Evolutionary conservation across 192 early-diverging fungal species (phyloP), one percentile per base, ranked within the genome.

Genomic region (Entomortierella beljakovae): DNA sequence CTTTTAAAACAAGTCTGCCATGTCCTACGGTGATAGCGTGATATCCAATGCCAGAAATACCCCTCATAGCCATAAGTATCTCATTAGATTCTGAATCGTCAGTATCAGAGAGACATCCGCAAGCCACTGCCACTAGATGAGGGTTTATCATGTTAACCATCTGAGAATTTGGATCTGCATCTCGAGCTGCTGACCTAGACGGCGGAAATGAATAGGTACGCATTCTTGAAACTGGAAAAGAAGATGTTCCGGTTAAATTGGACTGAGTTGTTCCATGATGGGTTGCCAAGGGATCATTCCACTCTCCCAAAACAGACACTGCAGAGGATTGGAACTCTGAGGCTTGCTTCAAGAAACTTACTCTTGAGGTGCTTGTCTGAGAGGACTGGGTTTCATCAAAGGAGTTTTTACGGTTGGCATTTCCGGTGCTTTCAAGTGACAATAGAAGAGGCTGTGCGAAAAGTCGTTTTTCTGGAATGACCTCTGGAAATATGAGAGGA

Each of bases 1-100:
- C 82, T n/a, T 85, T 85, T 18, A 85, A 67, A 23, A 82, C 49
- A 20, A 85, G 50, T 43, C 71, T 69, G 13, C 81, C 77, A 35
- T 61, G 61, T 33, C 80, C 70, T 18, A 75, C 52, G 29, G 67
- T 61, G 29, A 82, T 62, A 5, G 80, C 26, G 7, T 53, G 63
- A 42, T 80, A 77, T 10, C 69, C 81, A 10, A 82, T 62, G 8
- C 81, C 68, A 2, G 81, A 52, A 22, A 82, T 54, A 29, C 51
- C 66, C 34, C 64, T 57, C 81, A 82, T 82, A n/a, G 71, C 73
- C 31, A 52, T 49, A 6, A 77, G 31, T 0, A 77, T 48, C 25
- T 50, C 46, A 1, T 46, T 68, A 28, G 35, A 32, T n/a, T 67
- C 69, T 9, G 57, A 26, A n/a, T 71, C 49, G 35, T 67, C 51